Evolutionary conservation across 441 rosid genomes (phyloP), one percentile per base, ranked within the genome.

Genomic region (Syzygium malaccense): DNA sequence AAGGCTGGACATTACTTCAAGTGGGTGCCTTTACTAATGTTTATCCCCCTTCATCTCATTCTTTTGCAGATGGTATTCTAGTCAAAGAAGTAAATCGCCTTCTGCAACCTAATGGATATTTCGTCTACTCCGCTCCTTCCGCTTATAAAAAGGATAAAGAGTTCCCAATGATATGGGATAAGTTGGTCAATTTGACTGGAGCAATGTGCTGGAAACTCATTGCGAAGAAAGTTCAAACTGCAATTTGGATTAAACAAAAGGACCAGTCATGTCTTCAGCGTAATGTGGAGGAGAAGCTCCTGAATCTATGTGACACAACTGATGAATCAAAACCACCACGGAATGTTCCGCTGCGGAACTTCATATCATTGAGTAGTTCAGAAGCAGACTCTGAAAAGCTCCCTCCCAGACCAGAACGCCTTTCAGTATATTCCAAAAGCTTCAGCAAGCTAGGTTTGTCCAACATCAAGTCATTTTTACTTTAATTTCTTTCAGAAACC

Each of bases 151-250:
- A 95, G 87, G 96, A 95, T 90, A 97, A 97, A 92, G 94, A 97
- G 33, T 96, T 92, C 89, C 98, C 98, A 20, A 66, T 91, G 90
- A 95, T 96, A 92, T 98, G 99, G 99, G 95, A 93, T 85, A 95
- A 94, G 89, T 89, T 98, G 94, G 94, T 95, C 60, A 92, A 91
- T 89, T 91, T 98, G 92, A 93, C 98, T 55, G 91, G 94, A 28
- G 94, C 95, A 87, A 95, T 98, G 97, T 98, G 99, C 92, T 98
- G 99, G 99, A 96, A 95, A 92, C 98, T 97, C 90, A 91, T 96
- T 91, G 95, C 99, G 54, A 93, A 88, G 89, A 89, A 97, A 91
- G 94, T 98, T 86, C 99, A 98, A 88, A 96, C 99, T 53, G 99
- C 99, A 23, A 95, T 98, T 88, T 98, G 99, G 99, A 83, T 95